phyloP scores from a whole-genome alignment of 2,329 filamentous ascomycete species.

The Leptographium radiaticola region DNA sequence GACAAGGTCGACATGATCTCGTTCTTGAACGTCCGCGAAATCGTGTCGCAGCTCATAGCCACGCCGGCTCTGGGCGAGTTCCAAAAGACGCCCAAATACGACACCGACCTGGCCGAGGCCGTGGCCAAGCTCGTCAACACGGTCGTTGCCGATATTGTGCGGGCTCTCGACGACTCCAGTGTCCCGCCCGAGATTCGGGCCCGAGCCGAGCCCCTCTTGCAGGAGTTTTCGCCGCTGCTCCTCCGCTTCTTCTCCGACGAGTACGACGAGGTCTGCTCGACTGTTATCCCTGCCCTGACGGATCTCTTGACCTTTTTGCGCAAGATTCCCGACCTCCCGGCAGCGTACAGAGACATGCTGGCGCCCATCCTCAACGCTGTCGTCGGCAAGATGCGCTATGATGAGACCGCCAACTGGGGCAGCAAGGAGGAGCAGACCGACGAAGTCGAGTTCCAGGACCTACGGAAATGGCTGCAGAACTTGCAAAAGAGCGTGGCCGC shows the following conservation, averaged over 20 bases:
- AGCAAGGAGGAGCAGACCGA: constrained; percentile 91
- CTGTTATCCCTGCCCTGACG: constrained; percentile 83
- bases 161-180: constrained; percentile 58
- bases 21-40: constrained; percentile 75
- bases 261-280: constrained; percentile 95
- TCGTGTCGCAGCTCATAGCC: constrained; percentile 73
- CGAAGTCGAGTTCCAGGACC: constrained; percentile 92
- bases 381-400: constrained; percentile 92
- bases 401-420: constrained; percentile 88
- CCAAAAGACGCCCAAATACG: constrained; percentile 73
- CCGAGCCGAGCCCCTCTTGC: constrained; percentile 70
- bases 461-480: constrained; percentile 78
- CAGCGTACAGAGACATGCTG: constrained; percentile 69
- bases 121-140: constrained; percentile 94
- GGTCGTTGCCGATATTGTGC: constrained; percentile 74
- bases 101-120: constrained; percentile 87
- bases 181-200: constrained; percentile 51
- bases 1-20: constrained; percentile 92
- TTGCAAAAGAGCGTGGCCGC: constrained; percentile 87
- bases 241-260: constrained; percentile 95
- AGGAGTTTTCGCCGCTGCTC: constrained; percentile 72
- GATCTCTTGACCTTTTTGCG: constrained; percentile 86
- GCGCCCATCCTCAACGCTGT: constrained; percentile 83
- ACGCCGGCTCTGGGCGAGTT: constrained; percentile 70
- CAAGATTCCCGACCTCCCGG: constrained; percentile 60